These are phyloP conservation scores for Lecanosticta acicola DNA, from an alignment of 2,329 filamentous ascomycete species.

Conservation along the genomic window DNA sequence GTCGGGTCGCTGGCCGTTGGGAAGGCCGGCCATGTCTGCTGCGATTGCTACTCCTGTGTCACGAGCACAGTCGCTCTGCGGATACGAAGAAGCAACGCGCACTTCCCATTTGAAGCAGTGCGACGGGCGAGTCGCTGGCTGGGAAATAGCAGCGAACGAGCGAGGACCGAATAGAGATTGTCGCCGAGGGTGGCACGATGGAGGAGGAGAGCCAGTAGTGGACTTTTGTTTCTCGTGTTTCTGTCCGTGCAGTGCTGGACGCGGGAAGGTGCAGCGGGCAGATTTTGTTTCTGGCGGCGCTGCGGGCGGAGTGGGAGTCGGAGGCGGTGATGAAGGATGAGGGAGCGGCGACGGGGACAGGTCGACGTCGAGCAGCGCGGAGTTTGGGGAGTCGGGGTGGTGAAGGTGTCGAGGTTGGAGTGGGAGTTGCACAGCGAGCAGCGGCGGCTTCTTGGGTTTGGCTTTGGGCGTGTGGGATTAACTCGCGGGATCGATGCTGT, in stretches of 20 bases:
- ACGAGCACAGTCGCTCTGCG: conserved; percentile 27
- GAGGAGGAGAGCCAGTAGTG: background rate
- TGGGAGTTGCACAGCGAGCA: background rate
- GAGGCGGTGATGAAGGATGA: background rate
- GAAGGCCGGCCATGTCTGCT: conserved; percentile 19
- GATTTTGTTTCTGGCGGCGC: background rate
- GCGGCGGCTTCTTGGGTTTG: background rate
- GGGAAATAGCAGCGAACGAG: background rate
- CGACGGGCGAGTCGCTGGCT: background rate
- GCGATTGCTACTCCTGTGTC: conserved; percentile 19
- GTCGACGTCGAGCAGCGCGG: no score
- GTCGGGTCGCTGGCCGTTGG: conserved; percentile 20
- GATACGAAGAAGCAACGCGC: conserved; percentile 11
- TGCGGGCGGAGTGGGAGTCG: background rate
- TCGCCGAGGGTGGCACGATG: background rate
- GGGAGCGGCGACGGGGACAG: no score
- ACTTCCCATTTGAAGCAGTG: conserved; percentile 23
- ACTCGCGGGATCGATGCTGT: background rate
- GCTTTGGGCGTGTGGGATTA: background rate
- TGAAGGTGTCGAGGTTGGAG: background rate
- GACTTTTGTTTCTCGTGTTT: background rate
- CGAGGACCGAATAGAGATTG: background rate
- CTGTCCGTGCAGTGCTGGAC: background rate
- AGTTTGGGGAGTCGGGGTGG: background rate
- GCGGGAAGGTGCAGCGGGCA: background rate